Percentiles rank a stretch among this genome's conserved stretches.
phyloP scores from a whole-genome alignment of 148 eudicot genomes.

The Dysphania ambrosioides region DNA sequence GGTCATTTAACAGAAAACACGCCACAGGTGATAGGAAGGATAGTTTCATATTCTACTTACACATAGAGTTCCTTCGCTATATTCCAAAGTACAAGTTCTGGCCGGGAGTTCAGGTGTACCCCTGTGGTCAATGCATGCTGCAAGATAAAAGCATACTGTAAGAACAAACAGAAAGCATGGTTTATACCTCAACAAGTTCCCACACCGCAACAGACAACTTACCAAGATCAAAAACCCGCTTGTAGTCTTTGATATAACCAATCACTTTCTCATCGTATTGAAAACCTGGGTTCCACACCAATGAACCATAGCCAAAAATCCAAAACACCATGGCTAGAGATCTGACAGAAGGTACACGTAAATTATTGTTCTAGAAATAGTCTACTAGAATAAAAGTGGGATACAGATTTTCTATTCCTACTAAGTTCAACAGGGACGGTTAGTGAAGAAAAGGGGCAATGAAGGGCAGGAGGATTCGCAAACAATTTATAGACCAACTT shows the following conservation, averaged over 20 bases:
- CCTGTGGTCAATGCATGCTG: slow-evolving; percentile 97
- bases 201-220: slow-evolving; percentile 19
- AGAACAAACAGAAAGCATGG: slow-evolving; percentile 8
- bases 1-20: too few relatives aligned
- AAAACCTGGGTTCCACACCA: slow-evolving; percentile 97
- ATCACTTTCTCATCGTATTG: slow-evolving; percentile 82
- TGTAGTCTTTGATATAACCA: slow-evolving; percentile 83
- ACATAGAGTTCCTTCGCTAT: slow-evolving; percentile 66
- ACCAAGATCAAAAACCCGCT: slow-evolving; percentile 90
- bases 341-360: slow-evolving; percentile 19
- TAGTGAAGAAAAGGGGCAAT: background rate
- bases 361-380: slow-evolving; percentile 2
- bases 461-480: background rate
- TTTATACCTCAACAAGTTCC: background rate
- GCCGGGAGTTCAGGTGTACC: slow-evolving; percentile 95
- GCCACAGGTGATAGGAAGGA: background rate
- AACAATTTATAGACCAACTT: background rate
- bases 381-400: background rate
- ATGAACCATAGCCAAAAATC: slow-evolving; percentile 94
- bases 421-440: background rate
- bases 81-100: slow-evolving; percentile 93
- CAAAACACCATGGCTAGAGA: slow-evolving; percentile 73
- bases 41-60: slow-evolving; percentile 39
- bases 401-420: background rate
- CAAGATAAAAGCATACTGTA: slow-evolving; percentile 16